Evolutionary conservation across 306 rosid genomes (phyloP).

Genomic region (Luffa acutangula): DNA sequence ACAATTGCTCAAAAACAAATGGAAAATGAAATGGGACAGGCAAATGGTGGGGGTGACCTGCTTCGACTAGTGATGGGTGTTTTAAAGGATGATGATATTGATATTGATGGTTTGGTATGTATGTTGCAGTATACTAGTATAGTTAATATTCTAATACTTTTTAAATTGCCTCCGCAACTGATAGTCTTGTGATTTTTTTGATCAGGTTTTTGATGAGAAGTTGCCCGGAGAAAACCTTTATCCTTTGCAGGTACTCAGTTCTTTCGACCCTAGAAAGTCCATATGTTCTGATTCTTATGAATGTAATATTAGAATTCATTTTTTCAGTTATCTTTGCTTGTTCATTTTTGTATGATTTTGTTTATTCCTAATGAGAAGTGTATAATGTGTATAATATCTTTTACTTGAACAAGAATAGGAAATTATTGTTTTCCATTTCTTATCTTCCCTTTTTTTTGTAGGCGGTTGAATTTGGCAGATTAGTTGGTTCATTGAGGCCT

Average conservation of each 20-base stretch:
- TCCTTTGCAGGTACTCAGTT: slow-evolving; percentile 67
- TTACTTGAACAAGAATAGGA: slow-evolving; percentile 11
- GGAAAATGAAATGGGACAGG: slow-evolving; percentile 76
- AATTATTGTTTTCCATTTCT: slow-evolving; percentile 6
- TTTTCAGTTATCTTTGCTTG: not conserved
- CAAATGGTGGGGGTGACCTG: slow-evolving; percentile 70
- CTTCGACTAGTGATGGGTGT: slow-evolving; percentile 81
- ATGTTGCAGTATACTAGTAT: not conserved
- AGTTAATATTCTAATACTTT: not conserved
- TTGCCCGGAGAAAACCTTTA: slow-evolving; percentile 84
- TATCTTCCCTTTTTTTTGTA: slow-evolving; percentile 16
- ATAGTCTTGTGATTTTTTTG: slow-evolving; percentile 10
- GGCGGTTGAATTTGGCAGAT: slow-evolving; percentile 95
- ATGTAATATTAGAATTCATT: not conserved
- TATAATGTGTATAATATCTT: not conserved
- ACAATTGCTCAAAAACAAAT: slow-evolving; percentile 88
- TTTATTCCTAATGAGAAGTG: not conserved
- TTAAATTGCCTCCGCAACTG: not conserved
- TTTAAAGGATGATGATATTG: slow-evolving; percentile 61
- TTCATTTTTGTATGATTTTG: not conserved
- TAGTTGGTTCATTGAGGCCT: slow-evolving; percentile 68
- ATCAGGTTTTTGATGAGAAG: slow-evolving; percentile 86
- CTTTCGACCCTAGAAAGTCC: not conserved
- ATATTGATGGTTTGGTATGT: slow-evolving; percentile 90
- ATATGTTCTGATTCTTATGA: not conserved